These are phyloP conservation scores for Nannochloropsis granulata DNA, from an alignment of 108 stramenopile genomes.

Conservation along the genomic window DNA sequence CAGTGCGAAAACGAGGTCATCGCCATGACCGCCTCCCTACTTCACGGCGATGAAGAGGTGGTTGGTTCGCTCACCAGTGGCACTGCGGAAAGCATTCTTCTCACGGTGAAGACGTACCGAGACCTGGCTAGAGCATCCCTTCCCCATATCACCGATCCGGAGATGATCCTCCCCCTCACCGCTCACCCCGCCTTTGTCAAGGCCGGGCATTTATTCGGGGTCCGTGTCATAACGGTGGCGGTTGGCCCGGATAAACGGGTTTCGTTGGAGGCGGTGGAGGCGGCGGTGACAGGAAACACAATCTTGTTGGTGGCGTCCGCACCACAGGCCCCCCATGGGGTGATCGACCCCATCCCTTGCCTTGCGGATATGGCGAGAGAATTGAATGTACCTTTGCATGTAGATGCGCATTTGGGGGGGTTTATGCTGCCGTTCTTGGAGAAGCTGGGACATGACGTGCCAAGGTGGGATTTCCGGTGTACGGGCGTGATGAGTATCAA, in stretches of 20 bases:
- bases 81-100: conserved; percentile 67
- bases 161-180: conserved; percentile 52
- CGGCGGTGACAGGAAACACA: conserved; percentile 50
- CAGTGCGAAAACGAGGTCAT: neutral
- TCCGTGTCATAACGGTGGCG: conserved; percentile 39
- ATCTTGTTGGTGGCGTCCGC: conserved; percentile 68
- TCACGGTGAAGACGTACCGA: conserved; percentile 57
- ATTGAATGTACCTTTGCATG: conserved; percentile 47
- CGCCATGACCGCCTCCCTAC: conserved; percentile 1
- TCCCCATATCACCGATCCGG: conserved; percentile 6
- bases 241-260: neutral
- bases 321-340: conserved; percentile 59
- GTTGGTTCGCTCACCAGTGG: conserved; percentile 51
- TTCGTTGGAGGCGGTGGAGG: conserved; percentile 33
- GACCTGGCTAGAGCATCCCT: conserved; percentile 2
- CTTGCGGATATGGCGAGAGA: conserved; percentile 44
- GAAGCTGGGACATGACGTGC: conserved; percentile 34
- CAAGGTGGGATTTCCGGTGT: conserved; percentile 58
- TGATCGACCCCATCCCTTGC: conserved; percentile 56
- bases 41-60: conserved; percentile 41
- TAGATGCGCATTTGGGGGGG: conserved; percentile 74
- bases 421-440: conserved; percentile 66
- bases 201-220: conserved; percentile 57
- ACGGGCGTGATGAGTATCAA: conserved; percentile 65
- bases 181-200: conserved; percentile 76